phyloP scores from a whole-genome alignment of 1,284 basidiomycete species.

The Caloboletus firmus region DNA sequence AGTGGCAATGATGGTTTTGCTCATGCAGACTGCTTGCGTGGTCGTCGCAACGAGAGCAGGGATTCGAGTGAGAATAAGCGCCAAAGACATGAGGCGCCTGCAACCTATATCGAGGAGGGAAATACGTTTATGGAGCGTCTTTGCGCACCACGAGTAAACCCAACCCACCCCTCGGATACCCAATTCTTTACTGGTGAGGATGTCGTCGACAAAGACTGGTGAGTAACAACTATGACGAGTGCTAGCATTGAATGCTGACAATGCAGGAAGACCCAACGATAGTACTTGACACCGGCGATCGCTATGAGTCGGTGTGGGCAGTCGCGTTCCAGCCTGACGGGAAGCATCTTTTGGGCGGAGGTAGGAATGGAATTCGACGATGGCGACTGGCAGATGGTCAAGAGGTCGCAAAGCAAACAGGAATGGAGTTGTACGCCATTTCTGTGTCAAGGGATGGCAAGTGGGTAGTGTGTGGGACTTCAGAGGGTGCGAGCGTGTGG shows the following conservation, averaged over 20 bases:
- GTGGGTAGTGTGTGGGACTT: background rate
- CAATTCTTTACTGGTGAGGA: background rate
- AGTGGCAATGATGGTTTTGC: no score
- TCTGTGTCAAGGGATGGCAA: background rate
- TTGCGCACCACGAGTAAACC: background rate
- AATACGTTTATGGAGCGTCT: background rate
- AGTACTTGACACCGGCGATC: background rate
- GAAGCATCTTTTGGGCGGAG: background rate
- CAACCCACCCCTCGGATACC: no score
- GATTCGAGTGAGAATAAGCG: no score
- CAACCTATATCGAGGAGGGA: background rate
- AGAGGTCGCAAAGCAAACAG: background rate
- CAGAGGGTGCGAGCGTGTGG: background rate
- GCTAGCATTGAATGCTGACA: background rate
- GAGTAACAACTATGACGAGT: background rate
- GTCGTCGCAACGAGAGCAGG: no score
- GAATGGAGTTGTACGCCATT: background rate
- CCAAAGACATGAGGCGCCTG: no score
- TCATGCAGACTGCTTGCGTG: no score
- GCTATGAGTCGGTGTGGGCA: background rate
- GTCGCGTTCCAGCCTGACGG: background rate
- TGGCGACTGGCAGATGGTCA: background rate
- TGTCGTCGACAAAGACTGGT: background rate
- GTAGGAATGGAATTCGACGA: background rate
- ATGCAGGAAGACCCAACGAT: background rate